phyloP scores from a whole-genome alignment of 2,329 filamentous ascomycete genomes.

The Aspergillus chevalieri region DNA sequence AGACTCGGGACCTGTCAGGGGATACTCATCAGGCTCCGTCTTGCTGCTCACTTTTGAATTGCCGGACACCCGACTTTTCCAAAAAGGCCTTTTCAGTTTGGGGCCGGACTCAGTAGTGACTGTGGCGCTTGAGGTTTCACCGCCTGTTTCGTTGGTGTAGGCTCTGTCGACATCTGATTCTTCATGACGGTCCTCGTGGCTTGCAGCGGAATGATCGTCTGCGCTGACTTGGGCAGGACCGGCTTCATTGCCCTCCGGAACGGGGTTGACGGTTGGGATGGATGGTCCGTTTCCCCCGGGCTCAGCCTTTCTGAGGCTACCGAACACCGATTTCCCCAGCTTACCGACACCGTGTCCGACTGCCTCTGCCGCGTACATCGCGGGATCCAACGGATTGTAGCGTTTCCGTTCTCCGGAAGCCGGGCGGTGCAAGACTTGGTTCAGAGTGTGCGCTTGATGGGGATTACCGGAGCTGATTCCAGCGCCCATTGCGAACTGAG shows the following conservation, averaged over 20 bases:
- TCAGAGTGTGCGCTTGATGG: slow-evolving; percentile 50
- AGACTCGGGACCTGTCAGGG: slow-evolving; percentile 29
- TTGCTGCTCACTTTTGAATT: slow-evolving; percentile 20
- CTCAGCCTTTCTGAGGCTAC: slow-evolving; percentile 37
- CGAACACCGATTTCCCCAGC: slow-evolving; percentile 41
- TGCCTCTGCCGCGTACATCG: slow-evolving; percentile 47
- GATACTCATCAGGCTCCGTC: slow-evolving; percentile 29
- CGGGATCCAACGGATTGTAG: slow-evolving; percentile 36
- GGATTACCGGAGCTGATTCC: slow-evolving; percentile 54
- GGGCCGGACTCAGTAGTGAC: slow-evolving; percentile 2
- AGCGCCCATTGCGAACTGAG: slow-evolving; percentile 40
- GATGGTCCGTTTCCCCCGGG: slow-evolving; percentile 31
- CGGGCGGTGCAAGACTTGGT: slow-evolving; percentile 35
- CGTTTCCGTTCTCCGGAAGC: slow-evolving; percentile 13
- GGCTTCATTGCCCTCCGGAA: slow-evolving; percentile 10
- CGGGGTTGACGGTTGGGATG: slow-evolving; percentile 29
- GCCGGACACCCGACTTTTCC: slow-evolving; percentile 28
- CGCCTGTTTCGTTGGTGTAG: slow-evolving; percentile 4
- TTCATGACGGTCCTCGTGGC: background rate
- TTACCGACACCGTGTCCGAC: slow-evolving; percentile 45
- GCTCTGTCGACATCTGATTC: slow-evolving; percentile 4
- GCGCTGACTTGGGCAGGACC: background rate
- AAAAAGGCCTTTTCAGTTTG: slow-evolving; percentile 24
- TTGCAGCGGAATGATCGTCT: background rate
- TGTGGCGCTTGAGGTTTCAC: background rate